Evolutionary conservation across 1,284 basidiomycete genomes (phyloP), one percentile per base, ranked within the genome.

Genomic region (Golubevia sp.): DNA sequence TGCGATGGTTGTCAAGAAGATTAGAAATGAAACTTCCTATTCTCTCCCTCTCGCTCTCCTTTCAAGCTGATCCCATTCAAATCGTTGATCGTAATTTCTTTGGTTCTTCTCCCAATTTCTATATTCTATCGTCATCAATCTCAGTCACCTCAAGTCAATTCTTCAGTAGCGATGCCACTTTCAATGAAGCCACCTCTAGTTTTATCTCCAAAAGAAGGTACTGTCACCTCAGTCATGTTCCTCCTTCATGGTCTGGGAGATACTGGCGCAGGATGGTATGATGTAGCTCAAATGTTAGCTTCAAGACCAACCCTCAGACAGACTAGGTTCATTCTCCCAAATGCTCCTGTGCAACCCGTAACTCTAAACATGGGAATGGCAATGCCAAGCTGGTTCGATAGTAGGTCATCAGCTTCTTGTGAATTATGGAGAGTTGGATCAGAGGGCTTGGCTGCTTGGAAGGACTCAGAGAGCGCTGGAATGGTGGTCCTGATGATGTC

Each of bases 331-430:
- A 72, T 83, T 24, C 70, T 83, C 56, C 80, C 80, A 30, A 78
- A 79, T n/a, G 75, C 80, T 5, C 80, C 80, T 38, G 64, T 78
- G 24, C 77, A 76, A 68, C 79, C 80, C 2, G 77, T 83, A 8
- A 70, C 79, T 48, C 63, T 83, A 26, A 83, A 83, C 56, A 76
- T 79, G 70, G 78, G 78, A 53, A 79, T 79, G 79, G 66, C 65
- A 51, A 83, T 83, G 80, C 76, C 79, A 6, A 71, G 71, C 4
- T 83, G 80, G 80, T 81, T 81, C 61, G 79, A 81, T 61, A 74
- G 76, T 77, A 73, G 67, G 74, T 77, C 67, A 54, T 68, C 68
- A 23, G 66, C 68, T 49, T 71, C 68, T 58, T 71, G 67, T 69
- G 70, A 64, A 67, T 4, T n/a, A 66, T 59, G 58, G 69, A 61